A percentile compares a stretch with the other conserved stretches of the same genome.
These are phyloP conservation scores for Jackrogersella minutella DNA, from an alignment of 495 filamentous ascomycete species.

Conservation along the genomic window DNA sequence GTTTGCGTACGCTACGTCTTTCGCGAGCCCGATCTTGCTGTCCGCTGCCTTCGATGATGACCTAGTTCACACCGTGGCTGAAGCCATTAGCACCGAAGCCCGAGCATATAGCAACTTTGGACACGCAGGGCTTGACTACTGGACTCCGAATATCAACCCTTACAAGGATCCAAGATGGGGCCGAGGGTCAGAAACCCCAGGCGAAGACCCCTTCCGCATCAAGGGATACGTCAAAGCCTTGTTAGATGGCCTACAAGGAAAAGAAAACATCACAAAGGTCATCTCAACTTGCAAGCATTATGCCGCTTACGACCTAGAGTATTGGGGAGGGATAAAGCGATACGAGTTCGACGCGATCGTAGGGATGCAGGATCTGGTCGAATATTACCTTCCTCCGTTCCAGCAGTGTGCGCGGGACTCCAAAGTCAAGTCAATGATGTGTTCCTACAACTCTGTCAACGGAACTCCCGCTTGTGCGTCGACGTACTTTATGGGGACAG, in stretches of 20 bases:
- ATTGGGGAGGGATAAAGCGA: constrained; percentile 47
- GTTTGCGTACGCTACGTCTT: constrained; percentile 57
- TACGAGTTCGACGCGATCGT: constrained; percentile 52
- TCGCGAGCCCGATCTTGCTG: constrained; percentile 56
- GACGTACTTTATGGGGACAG: constrained; percentile 50
- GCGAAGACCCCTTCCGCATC: constrained; percentile 65
- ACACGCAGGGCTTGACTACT: constrained; percentile 66
- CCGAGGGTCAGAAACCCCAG: constrained; percentile 48
- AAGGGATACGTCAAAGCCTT: constrained; percentile 65
- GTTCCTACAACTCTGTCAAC: constrained; percentile 56
- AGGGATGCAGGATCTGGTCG: constrained; percentile 53
- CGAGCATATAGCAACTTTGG: constrained; percentile 72
- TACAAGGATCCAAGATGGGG: constrained; percentile 63
- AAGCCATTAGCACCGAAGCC: constrained; percentile 65
- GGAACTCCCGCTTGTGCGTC: constrained; percentile 56
- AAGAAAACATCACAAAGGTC: constrained; percentile 52
- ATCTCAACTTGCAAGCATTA: constrained; percentile 72
- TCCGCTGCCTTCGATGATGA: constrained; percentile 59
- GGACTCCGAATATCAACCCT: constrained; percentile 74
- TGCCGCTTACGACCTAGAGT: constrained; percentile 71
- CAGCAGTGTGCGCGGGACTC: constrained; percentile 55
- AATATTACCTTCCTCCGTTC: constrained; percentile 59
- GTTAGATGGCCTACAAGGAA: constrained; percentile 68
- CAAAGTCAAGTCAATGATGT: constrained; percentile 57
- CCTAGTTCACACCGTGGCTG: constrained; percentile 53